Base-by-base conservation (phyloP, 352 stramenopile genomes). In the Phytophthora syringae region DNA sequence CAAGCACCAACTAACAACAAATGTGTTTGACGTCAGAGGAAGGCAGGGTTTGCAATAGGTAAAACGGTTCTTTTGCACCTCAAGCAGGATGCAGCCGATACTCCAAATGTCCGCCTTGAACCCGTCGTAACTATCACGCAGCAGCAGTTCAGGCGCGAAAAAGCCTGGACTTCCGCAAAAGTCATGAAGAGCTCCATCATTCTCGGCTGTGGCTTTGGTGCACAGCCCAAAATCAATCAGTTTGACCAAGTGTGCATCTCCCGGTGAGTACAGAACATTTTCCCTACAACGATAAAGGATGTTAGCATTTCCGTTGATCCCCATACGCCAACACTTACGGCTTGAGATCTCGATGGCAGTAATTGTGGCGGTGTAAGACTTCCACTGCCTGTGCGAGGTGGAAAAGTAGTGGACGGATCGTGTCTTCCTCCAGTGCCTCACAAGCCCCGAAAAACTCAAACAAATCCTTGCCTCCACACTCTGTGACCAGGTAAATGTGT, bases 131-230 rank as follows among this genome's bases (percentile, higher is more conserved):
- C 56, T 63, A 10, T 88, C 76, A 0, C 75, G 54, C 0, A 92
- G 53, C 21, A 94, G 66, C 47, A 97, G 86, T 48, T 97, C 89
- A 0, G 89, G 89, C 0, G 88, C 88, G 45, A 97, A 97, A 53
- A 97, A 97, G 15, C 89, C 89, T 7, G 84, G 80, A 39, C 79
- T 90, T 13, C 87, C 87, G 57, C 87, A 95, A 49, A 95, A 95
- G 49, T 95, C 84, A 39, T 70, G 60, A 37, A 95, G 73, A 44
- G 64, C 54, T 5, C 57, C 45, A 52, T 83, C 64, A 10, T 85
- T 60, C 9, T 65, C 18, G 2, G 67, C 74, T 28, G 65, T 52
- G 2, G 64, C 71, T 49, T 80, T 85, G 6, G 82, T 88, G 57
- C 82, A 93, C 7, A 96, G 52, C 6, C 88, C 88, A 75, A 96